Evolutionary conservation across 352 stramenopile genomes (phyloP).

Genomic region (Pythium grandisporangium): DNA sequence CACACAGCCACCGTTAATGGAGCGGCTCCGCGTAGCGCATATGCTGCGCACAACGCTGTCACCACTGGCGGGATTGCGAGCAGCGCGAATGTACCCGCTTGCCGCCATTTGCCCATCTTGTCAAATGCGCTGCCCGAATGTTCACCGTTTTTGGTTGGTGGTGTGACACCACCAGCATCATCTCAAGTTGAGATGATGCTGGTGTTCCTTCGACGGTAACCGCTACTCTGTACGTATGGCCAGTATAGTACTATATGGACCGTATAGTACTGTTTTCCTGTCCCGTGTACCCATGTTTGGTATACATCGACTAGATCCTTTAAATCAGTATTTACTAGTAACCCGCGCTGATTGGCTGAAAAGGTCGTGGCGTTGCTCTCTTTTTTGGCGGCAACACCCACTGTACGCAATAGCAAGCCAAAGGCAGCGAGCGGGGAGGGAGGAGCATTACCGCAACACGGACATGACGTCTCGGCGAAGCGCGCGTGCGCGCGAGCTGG

Average conservation of each 20-base stretch:
- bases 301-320: too few species aligned
- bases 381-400: conserved; percentile 7
- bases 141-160: too few species aligned
- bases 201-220: too few species aligned
- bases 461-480: too few species aligned
- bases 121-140: not conserved
- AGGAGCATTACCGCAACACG: conserved; percentile 11
- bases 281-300: too few species aligned
- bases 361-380: not conserved
- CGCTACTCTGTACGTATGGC: too few species aligned
- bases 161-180: too few species aligned
- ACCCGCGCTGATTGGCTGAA: conserved; percentile 7
- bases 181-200: too few species aligned
- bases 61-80: conserved; percentile 27
- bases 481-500: conserved; percentile 23
- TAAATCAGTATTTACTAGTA: conserved; percentile 1
- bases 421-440: not conserved
- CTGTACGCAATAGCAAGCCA: too few species aligned
- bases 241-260: too few species aligned
- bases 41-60: conserved; percentile 10
- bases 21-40: not conserved
- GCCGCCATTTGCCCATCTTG: not conserved
- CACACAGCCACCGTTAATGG: not conserved
- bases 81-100: conserved; percentile 29
- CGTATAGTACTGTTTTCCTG: too few species aligned